phyloP scores from a whole-genome alignment of 23 red algal species.

The Cyanidiococcus yangmingshanensis region DNA sequence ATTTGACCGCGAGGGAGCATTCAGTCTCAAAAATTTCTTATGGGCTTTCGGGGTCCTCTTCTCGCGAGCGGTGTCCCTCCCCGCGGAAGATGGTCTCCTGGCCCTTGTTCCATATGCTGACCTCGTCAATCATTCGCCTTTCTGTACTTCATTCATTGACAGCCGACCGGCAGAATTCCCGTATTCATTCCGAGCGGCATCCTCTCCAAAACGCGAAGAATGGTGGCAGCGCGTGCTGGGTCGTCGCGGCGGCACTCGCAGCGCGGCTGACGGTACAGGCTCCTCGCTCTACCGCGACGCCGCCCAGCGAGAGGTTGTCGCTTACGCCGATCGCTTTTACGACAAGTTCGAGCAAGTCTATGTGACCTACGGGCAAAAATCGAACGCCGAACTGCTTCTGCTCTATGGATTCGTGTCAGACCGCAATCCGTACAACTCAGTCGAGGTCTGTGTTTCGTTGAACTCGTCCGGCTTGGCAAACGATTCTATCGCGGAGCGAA shows the following conservation, averaged over 20 bases:
- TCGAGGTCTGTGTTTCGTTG: constrained; percentile 58
- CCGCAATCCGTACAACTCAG: constrained; percentile 89
- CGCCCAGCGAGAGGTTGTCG: constrained; percentile 27
- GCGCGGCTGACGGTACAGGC: not conserved
- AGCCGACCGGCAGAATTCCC: not conserved
- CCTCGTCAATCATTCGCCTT: constrained; percentile 82
- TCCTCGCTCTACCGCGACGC: not conserved
- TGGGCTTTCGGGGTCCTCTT: constrained; percentile 98
- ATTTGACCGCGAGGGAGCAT: constrained; percentile 25
- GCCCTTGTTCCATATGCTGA: constrained; percentile 96
- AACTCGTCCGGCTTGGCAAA: not conserved
- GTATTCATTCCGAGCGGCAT: not conserved
- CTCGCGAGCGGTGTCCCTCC: constrained; percentile 60
- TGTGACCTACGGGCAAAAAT: constrained; percentile 83
- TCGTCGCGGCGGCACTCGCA: not conserved
- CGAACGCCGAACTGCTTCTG: constrained; percentile 74
- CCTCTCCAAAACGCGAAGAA: not conserved
- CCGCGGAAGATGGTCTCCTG: constrained; percentile 33
- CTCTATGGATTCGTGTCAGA: constrained; percentile 88
- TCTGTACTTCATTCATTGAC: constrained; percentile 79
- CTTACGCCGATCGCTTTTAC: constrained; percentile 79
- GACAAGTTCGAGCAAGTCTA: constrained; percentile 78
- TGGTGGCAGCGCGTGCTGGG: not conserved
- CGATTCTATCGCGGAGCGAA: constrained; percentile 48
- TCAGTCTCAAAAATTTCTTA: constrained; percentile 34